Evolutionary conservation across 768 basidiomycete species (phyloP).

Genomic region (Mycena haematopus): DNA sequence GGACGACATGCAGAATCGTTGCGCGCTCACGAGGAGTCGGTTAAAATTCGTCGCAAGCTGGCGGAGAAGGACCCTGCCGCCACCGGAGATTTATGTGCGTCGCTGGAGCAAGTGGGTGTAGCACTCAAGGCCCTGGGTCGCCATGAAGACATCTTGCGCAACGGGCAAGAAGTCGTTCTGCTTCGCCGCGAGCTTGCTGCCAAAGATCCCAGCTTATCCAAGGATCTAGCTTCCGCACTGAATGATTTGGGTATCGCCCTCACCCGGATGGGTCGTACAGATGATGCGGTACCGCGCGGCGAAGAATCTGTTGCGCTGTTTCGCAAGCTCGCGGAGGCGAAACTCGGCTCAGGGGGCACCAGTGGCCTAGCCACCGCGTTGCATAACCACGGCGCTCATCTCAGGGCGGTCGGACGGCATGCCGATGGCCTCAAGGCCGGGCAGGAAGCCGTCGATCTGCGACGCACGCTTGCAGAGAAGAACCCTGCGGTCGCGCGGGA

Average conservation of each 20-base stretch:
- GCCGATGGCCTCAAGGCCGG: not conserved
- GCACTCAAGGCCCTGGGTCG: not conserved
- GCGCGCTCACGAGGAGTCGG: not conserved
- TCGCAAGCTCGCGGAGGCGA: slow-evolving; percentile 12
- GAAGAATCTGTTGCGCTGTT: slow-evolving; percentile 9
- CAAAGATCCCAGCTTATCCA: not conserved
- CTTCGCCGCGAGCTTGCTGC: slow-evolving; percentile 10
- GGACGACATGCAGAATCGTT: slow-evolving; percentile 4
- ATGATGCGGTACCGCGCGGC: slow-evolving; percentile 1
- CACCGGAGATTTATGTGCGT: not conserved
- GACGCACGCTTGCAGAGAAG: slow-evolving; percentile 1
- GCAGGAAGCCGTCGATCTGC: slow-evolving; percentile 13
- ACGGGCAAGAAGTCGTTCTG: not conserved
- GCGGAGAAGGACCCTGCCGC: not conserved
- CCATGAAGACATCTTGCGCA: slow-evolving; percentile 2
- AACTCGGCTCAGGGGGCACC: not conserved
- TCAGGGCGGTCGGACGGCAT: not conserved
- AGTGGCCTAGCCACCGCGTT: slow-evolving; percentile 1
- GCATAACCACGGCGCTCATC: slow-evolving; percentile 9
- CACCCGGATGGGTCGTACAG: slow-evolving; percentile 2
- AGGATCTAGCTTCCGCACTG: slow-evolving; percentile 4
- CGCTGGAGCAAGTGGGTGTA: not conserved
- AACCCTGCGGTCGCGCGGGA: not conserved
- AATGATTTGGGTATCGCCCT: slow-evolving; percentile 6
- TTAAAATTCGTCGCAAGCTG: slow-evolving; percentile 6